A percentile compares a stretch with the other conserved stretches of the same genome.
Conservation (phyloP, 2,329 filamentous ascomycete species). For the Ceratocystis diversiconidia region DNA sequence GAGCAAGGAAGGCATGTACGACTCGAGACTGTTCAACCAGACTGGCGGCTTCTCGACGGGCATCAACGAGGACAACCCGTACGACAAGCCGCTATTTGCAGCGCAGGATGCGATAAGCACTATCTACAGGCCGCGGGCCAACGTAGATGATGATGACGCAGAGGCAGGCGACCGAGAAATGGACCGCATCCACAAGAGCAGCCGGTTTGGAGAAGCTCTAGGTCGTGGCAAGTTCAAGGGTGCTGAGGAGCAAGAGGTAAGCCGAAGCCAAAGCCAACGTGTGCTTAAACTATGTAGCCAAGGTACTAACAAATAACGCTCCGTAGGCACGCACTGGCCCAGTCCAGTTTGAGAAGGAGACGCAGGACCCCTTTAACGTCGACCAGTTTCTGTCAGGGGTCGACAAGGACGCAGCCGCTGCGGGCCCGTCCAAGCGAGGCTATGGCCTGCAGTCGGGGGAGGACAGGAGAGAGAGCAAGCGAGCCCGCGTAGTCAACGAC, state of each 20-base stretch:
- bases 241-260: constrained; percentile 63
- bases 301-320: not conserved
- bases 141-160: constrained; percentile 61
- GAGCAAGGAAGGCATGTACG: constrained; percentile 88
- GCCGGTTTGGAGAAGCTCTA: constrained; percentile 70
- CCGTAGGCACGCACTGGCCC: constrained; percentile 65
- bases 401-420: constrained; percentile 34
- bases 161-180: constrained; percentile 70
- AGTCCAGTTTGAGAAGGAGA: constrained; percentile 91
- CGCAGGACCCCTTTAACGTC: constrained; percentile 76
- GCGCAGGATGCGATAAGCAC: constrained; percentile 88
- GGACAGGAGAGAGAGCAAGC: constrained; percentile 44
- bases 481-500: constrained; percentile 65
- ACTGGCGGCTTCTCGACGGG: constrained; percentile 78
- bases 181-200: constrained; percentile 73
- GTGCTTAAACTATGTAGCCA: too few relatives aligned
- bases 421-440: constrained; percentile 50
- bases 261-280: constrained; percentile 22
- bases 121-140: constrained; percentile 74
- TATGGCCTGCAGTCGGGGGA: constrained; percentile 61
- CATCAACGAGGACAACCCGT: constrained; percentile 94
- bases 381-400: constrained; percentile 83
- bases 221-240: constrained; percentile 88
- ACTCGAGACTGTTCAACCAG: constrained; percentile 89
- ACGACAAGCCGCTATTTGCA: constrained; percentile 93